phyloP scores from a whole-genome alignment of 371 early-diverging fungal species.

The Apophysomyces elegans region DNA sequence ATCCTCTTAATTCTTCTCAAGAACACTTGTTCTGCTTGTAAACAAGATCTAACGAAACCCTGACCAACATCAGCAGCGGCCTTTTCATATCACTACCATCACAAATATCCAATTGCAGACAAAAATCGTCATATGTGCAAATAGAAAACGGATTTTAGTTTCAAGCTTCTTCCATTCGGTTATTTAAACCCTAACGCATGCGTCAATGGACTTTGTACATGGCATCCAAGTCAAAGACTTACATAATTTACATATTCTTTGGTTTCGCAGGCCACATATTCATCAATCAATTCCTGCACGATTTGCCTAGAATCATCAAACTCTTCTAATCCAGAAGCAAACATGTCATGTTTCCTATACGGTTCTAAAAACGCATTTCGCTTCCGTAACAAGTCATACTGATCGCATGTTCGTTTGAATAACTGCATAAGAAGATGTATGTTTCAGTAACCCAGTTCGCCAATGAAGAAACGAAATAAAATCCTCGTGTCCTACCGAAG shows the following conservation, averaged over 20 bases:
- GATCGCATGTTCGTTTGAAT: conserved; percentile 93
- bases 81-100: too few species aligned
- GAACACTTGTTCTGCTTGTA: too few species aligned
- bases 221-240: too few species aligned
- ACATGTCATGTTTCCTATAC: conserved; percentile 87
- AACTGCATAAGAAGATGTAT: conserved; percentile 53
- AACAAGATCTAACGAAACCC: too few species aligned
- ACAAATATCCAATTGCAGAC: too few species aligned
- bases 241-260: conserved; percentile 64
- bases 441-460: not conserved
- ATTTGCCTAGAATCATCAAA: conserved; percentile 89
- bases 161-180: too few species aligned
- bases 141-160: too few species aligned
- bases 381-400: conserved; percentile 96
- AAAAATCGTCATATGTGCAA: too few species aligned
- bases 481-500: conserved; percentile 60
- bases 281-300: conserved; percentile 90
- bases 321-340: conserved; percentile 87
- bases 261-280: conserved; percentile 95
- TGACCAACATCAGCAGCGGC: too few species aligned
- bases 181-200: too few species aligned
- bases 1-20: too few species aligned
- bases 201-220: too few species aligned
- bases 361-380: conserved; percentile 99
- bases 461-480: not conserved